Conservation (phyloP, 1,284 basidiomycete genomes). For the Sanghuangporus sanghuang region DNA sequence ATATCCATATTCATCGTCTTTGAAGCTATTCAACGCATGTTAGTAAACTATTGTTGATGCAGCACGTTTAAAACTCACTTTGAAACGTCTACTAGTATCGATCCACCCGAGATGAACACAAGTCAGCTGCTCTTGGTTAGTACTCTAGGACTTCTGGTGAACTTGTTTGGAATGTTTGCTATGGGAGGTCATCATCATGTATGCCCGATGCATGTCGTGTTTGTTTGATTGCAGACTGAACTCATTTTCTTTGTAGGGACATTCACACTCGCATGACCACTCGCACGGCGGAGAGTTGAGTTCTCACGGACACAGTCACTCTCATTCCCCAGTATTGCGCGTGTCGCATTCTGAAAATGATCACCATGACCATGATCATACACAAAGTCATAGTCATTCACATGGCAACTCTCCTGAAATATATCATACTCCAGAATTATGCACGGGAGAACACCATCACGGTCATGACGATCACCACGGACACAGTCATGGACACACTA, state of each 20-base stretch:
- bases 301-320: constrained; percentile 15
- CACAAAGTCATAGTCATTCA: constrained; percentile 19
- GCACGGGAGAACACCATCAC: constrained; percentile 6
- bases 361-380: constrained; percentile 23
- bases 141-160: constrained; percentile 85
- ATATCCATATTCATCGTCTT: constrained; percentile 99
- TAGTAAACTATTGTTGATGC: constrained; percentile 28
- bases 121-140: constrained; percentile 90
- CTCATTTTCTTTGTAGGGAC: constrained; percentile 34
- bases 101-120: constrained; percentile 98
- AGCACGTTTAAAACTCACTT: neutral
- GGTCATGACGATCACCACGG: constrained; percentile 9
- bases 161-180: constrained; percentile 98
- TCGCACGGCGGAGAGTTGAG: constrained; percentile 25
- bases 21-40: constrained; percentile 95
- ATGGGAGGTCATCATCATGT: constrained; percentile 94
- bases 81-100: constrained; percentile 48
- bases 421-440: constrained; percentile 17
- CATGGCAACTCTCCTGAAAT: constrained; percentile 12
- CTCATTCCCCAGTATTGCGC: constrained; percentile 22
- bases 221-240: neutral
- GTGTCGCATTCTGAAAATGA: constrained; percentile 20
- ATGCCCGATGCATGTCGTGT: constrained; percentile 24
- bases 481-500: neutral
- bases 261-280: constrained; percentile 38